Percentiles rank a stretch among this genome's conserved stretches.
phyloP scores from a whole-genome alignment of 1,139 yeast species.

The Kodamaea plutei region DNA sequence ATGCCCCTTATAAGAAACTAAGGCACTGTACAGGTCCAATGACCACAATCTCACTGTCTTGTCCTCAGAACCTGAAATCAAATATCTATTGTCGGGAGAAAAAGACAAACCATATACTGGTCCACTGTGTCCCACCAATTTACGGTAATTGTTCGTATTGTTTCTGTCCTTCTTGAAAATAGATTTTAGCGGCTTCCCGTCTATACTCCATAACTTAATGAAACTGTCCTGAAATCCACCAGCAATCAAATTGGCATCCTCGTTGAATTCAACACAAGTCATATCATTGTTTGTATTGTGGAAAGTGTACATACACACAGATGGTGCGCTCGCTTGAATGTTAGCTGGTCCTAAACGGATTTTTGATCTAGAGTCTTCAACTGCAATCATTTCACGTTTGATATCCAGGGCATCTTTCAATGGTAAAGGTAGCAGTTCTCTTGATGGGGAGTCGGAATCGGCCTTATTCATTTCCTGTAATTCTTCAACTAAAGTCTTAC shows the following conservation, averaged over 20 bases:
- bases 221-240: conserved; percentile 93
- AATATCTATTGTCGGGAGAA: conserved; percentile 82
- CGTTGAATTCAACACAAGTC: conserved; percentile 80
- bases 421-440: conserved; percentile 81
- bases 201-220: conserved; percentile 87
- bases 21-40: conserved; percentile 79
- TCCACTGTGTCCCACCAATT: conserved; percentile 89
- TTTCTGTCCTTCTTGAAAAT: conserved; percentile 58
- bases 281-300: conserved; percentile 90
- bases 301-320: conserved; percentile 97
- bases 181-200: conserved; percentile 77
- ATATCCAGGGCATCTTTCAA: conserved; percentile 76
- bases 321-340: conserved; percentile 80
- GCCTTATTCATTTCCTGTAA: conserved; percentile 46
- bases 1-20: conserved; percentile 95
- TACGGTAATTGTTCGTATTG: conserved; percentile 48
- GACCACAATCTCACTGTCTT: conserved; percentile 93
- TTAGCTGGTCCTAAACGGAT: conserved; percentile 46
- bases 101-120: conserved; percentile 88
- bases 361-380: conserved; percentile 77
- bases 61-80: conserved; percentile 86
- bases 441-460: conserved; percentile 63
- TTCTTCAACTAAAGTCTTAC: conserved; percentile 44
- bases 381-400: conserved; percentile 68
- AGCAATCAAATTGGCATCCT: conserved; percentile 82